Evolutionary conservation across 1,139 yeast genomes (phyloP), one percentile per base, ranked within the genome.

Genomic region (Wickerhamomyces sp.): DNA sequence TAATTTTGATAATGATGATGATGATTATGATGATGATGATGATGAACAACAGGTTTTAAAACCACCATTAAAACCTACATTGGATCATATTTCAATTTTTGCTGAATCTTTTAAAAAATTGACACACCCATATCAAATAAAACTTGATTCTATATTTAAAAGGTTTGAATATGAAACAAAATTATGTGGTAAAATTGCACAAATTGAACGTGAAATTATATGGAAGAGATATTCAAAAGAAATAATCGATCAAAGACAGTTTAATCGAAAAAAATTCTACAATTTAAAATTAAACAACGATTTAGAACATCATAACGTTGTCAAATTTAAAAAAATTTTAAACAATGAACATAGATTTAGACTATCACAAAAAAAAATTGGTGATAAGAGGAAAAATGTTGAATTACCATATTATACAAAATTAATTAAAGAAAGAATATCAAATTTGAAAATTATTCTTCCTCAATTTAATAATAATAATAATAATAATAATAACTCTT

Each of bases 141-240:
- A 41, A 5, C 25, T 48, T 4, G 28, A 44, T 11, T 36, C 51
- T 3, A 23, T 49, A 3, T 41, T 41, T 16, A 37, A 40, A 13
- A 44, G 40, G 22, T 55, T 41, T 27, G 31, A 39, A 3, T 49
- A 51, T 31, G 48, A 46, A 3, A 36, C 44, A 3, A 36, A 40
- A 5, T 29, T 52, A 16, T 45, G 49, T 14, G 53, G 52, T 21
- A 31, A 31, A 5, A 33, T 38, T 3, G 34, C 51, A 3, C 30
- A 31, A 12, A 27, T 31, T 10, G 38, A 47, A 11, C 35, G 35
- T 3, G 47, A 44, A 6, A 16, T 51, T 2, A 34, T 39, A 5
- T 51, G 58, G 55, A 40, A 41, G 21, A 59, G 56, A 35, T 50
- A 43, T 31, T 33, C 41, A 4, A 46, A 41, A 14, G 47, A 51